Base-by-base conservation (phyloP, 139 green algal species). In the Volvox africanus region DNA sequence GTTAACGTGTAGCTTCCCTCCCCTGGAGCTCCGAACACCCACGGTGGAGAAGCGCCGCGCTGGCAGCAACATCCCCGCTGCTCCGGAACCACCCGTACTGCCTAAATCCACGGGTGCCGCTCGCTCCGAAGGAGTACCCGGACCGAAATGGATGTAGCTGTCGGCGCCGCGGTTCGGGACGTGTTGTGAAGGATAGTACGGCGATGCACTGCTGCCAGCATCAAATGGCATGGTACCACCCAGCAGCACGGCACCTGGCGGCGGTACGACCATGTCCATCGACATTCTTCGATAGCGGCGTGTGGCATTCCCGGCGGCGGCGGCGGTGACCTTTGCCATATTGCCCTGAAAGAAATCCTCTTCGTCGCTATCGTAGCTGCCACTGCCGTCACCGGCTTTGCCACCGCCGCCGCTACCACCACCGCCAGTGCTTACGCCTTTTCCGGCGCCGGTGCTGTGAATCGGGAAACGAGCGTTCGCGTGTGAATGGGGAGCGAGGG, bases 271-370 rank as follows among this genome's bases (percentile, higher is more conserved):
- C 75, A 81, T 81, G 30, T 81, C 75, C 75, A 81, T 81, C 1
- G 75, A 81, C 75, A 55, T 81, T 33, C 75, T 33, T n/a, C 75
- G 75, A 24, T 81, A 81, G 9, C 75, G 71, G 14, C 71, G 71
- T 18, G 71, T 30, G 21, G 71, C 71, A 21, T 30, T 18, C 9
- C 21, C 71, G 71, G 26, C 71, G 71, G 26, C 68, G 68, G 18
- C 71, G 71, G 26, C 71, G 71, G 26, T 30, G 20, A 2, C 71
- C 5, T n/a, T 5, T 2, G 71, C 71, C 14, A 21, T 30, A 73
- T 30, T 24, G 65, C 65, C 24, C 2, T 73, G 65, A 73, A 73
- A 32, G 71, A 33, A 33, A 21, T 35, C 71, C 2, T 32, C 71
- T 18, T 79, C 71, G 21, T 79, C 71, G 18, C 26, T 79, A 1